Evolutionary conservation across 2,329 filamentous ascomycete genomes (phyloP), one percentile per base, ranked within the genome.

Genomic region (Fragosphaeria purpurea): DNA sequence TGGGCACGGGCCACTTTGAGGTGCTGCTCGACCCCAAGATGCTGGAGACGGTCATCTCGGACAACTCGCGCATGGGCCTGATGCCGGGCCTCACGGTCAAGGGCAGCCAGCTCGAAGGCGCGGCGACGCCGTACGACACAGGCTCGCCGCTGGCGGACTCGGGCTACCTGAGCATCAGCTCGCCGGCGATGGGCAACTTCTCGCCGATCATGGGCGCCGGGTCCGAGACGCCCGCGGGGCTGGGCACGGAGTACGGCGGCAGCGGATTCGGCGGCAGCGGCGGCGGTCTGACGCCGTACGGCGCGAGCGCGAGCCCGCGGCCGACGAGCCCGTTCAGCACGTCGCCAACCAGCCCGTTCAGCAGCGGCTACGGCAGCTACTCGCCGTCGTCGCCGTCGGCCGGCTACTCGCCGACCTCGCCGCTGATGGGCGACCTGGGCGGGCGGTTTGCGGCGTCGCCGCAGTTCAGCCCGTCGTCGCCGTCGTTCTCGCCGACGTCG

Each of bases 1-100:
- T 95, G 77, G 93, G 93, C 55, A 98, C 94, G 52, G 93, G 93
- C 56, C 89, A 95, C 67, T 91, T 98, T 61, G 89, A 98, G 57
- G 83, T 97, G 49, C 82, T 90, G 59, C 77, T 98, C 58, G 94
- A 98, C 64, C 89, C 89, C 57, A 86, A 86, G 69, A 95, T 98
- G 88, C 80, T 97, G 42, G 88, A 94, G 66, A 95, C 90, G 13
- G 88, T 95, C 62, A 89, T 95, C 53, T 89, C 88, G 46, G 90
- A 95, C 68, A 95, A 95, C 66, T 87, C 86, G 42, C 83, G 86
- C 64, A 88, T 85, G 72, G 86, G 85, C 60, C 78, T 90, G 45
- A 88, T 88, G 78, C 82, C 84, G 50, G 85, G 85, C 48, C 83
- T 91, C 67, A 83, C 84, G 11, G 76, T 83, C 58, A 90, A 89